Percentiles rank a stretch among this genome's conserved stretches.
These are phyloP conservation scores for Trichoderma guizhouense DNA, from an alignment of 2,329 filamentous ascomycete genomes.

Conservation along the genomic window DNA sequence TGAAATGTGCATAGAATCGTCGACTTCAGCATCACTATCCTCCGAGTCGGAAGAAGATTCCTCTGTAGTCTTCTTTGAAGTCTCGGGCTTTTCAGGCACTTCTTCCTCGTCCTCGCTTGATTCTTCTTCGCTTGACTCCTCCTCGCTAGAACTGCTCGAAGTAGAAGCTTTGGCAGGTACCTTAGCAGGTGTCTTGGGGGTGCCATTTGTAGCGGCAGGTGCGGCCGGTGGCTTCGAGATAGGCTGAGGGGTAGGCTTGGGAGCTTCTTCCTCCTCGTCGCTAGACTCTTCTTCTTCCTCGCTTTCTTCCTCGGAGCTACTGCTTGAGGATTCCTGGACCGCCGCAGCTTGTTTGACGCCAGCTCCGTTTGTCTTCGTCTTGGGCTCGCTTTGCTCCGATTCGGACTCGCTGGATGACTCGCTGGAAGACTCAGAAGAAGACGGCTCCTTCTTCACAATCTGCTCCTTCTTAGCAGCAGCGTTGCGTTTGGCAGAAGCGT, in stretches of 20 bases:
- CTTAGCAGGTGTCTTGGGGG: background rate
- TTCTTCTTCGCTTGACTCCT: conserved; percentile 15
- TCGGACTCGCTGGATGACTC: conserved; percentile 18
- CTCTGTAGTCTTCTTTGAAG: conserved; percentile 16
- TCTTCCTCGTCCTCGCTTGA: conserved; percentile 1
- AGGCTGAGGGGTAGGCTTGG: conserved; percentile 14
- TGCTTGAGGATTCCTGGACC: conserved; percentile 15
- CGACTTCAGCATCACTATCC: conserved; percentile 29
- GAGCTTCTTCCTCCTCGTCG: conserved; percentile 18
- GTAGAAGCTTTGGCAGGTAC: background rate
- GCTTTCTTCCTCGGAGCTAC: conserved; percentile 18
- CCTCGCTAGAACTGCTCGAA: conserved; percentile 18
- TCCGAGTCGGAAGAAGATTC: conserved; percentile 30
- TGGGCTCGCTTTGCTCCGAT: conserved; percentile 10
- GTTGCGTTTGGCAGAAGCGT: conserved; percentile 26
- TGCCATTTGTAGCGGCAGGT: background rate
- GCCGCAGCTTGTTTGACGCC: conserved; percentile 24
- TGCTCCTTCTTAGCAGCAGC: conserved; percentile 18
- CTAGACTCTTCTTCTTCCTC: conserved; percentile 12
- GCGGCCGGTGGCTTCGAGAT: background rate
- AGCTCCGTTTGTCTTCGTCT: conserved; percentile 27
- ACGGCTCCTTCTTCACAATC: conserved; percentile 9
- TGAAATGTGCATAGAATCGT: conserved; percentile 41
- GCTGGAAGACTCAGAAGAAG: conserved; percentile 18
- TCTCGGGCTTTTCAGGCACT: conserved; percentile 19